These are phyloP conservation scores for Bjerkandera adusta DNA, from an alignment of 1,284 basidiomycete species.

Conservation along the genomic window DNA sequence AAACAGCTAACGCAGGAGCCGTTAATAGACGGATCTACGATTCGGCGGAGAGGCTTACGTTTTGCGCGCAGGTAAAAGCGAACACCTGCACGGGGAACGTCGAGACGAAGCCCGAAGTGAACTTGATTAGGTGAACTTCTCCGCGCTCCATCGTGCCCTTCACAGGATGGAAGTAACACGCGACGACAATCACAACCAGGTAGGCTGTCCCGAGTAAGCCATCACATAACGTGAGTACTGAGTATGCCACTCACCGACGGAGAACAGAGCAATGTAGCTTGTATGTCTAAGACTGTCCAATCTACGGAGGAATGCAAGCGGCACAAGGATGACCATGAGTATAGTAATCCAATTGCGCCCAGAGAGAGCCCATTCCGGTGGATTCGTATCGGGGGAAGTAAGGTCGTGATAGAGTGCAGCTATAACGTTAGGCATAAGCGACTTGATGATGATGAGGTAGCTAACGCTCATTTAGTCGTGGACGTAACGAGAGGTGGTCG, in stretches of 20 bases:
- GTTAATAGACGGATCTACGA: not conserved
- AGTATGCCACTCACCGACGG: slow-evolving; percentile 60
- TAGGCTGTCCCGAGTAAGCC: slow-evolving; percentile 51
- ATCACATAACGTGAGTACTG: not conserved
- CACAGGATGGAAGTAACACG: slow-evolving; percentile 71
- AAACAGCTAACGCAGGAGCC: slow-evolving; percentile 57
- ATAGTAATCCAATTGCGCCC: slow-evolving; percentile 83
- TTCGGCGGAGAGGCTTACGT: slow-evolving; percentile 53
- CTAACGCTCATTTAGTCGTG: not conserved
- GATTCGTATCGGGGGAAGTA: slow-evolving; percentile 59
- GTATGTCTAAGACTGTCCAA: slow-evolving; percentile 83
- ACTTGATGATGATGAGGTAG: slow-evolving; percentile 93
- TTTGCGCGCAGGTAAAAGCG: slow-evolving; percentile 90
- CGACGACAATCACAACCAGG: slow-evolving; percentile 71
- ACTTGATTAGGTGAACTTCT: slow-evolving; percentile 65
- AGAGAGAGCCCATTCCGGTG: slow-evolving; percentile 74
- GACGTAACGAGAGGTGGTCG: not conserved
- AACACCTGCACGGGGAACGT: slow-evolving; percentile 96
- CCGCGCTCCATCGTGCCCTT: slow-evolving; percentile 59
- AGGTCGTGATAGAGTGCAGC: slow-evolving; percentile 79
- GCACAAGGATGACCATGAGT: slow-evolving; percentile 82
- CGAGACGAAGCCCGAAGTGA: slow-evolving; percentile 78
- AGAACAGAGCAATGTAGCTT: slow-evolving; percentile 85
- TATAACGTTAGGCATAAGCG: slow-evolving; percentile 93
- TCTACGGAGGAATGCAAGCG: slow-evolving; percentile 84